phyloP scores from a whole-genome alignment of 768 basidiomycete species.

The Pleurotus pulmonarius region DNA sequence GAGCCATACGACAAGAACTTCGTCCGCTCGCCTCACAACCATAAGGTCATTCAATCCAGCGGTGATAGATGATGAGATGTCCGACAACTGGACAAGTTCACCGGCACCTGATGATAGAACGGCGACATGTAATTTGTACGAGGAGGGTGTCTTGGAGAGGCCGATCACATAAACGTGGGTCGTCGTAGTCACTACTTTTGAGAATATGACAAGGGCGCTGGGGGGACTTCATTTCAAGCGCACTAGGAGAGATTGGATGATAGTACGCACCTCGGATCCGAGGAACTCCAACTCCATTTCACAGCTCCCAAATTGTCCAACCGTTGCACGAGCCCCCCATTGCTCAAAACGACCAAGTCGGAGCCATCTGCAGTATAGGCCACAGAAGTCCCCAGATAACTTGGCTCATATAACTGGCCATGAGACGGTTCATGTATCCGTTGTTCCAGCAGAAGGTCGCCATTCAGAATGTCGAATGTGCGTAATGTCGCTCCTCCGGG shows the following conservation, averaged over 20 bases:
- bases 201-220: conserved; percentile 65
- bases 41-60: conserved; percentile 29
- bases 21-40: conserved; percentile 16
- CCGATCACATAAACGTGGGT: conserved; percentile 57
- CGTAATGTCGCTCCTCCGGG: conserved; percentile 67
- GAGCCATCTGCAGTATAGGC: conserved; percentile 20
- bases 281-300: conserved; percentile 71
- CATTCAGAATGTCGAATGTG: conserved; percentile 59
- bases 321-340: conserved; percentile 54
- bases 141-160: conserved; percentile 41
- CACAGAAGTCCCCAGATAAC: conserved; percentile 52
- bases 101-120: conserved; percentile 56
- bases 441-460: conserved; percentile 64
- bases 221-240: neutral
- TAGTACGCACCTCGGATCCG: conserved; percentile 57
- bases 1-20: conserved; percentile 40
- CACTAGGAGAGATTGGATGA: too few relatives aligned
- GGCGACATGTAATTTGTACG: conserved; percentile 67
- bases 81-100: conserved; percentile 39
- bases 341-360: conserved; percentile 50
- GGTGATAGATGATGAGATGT: conserved; percentile 50
- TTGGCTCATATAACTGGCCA: conserved; percentile 48
- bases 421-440: conserved; percentile 45
- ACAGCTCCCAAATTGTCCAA: conserved; percentile 51
- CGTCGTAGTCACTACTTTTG: conserved; percentile 52